These are phyloP conservation scores for Tylopilus microsporus DNA, from an alignment of 1,284 basidiomycete genomes.

Conservation along the genomic window DNA sequence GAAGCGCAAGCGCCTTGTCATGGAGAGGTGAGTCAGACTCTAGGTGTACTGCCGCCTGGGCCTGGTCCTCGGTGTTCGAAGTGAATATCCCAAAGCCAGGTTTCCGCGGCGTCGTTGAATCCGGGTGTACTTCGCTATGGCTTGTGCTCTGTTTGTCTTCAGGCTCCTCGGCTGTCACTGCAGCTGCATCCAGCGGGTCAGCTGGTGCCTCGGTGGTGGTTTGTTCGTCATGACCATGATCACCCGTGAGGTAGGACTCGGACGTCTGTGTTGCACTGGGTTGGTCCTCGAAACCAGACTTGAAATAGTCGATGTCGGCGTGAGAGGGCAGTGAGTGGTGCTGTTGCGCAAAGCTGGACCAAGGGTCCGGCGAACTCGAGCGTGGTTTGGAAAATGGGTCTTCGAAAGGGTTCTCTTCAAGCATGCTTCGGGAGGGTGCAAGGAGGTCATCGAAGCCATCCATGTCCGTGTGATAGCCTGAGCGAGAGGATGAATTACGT, in stretches of 20 bases:
- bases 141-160: constrained; percentile 34
- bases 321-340: constrained; percentile 22
- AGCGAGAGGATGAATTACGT: background rate
- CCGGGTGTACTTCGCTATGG: constrained; percentile 21
- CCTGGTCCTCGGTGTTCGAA: constrained; percentile 17
- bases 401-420: constrained; percentile 73
- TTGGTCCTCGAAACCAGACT: constrained; percentile 34
- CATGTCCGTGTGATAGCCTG: constrained; percentile 35
- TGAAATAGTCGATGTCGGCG: constrained; percentile 29
- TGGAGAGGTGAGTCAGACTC: constrained; percentile 9
- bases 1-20: constrained; percentile 5
- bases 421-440: constrained; percentile 52
- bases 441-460: constrained; percentile 76
- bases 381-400: constrained; percentile 63
- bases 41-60: constrained; percentile 10
- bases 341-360: constrained; percentile 48
- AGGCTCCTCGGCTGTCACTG: constrained; percentile 32
- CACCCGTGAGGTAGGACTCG: constrained; percentile 21
- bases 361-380: constrained; percentile 71
- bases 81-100: constrained; percentile 28
- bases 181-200: constrained; percentile 46
- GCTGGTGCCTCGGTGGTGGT: constrained; percentile 15
- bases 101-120: constrained; percentile 16
- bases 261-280: constrained; percentile 23
- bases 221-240: constrained; percentile 18